Percentiles rank a stretch among this genome's conserved stretches.
Evolutionary conservation across 805 yeast species (phyloP).

Genomic region (Metschnikowia amazonensis): DNA sequence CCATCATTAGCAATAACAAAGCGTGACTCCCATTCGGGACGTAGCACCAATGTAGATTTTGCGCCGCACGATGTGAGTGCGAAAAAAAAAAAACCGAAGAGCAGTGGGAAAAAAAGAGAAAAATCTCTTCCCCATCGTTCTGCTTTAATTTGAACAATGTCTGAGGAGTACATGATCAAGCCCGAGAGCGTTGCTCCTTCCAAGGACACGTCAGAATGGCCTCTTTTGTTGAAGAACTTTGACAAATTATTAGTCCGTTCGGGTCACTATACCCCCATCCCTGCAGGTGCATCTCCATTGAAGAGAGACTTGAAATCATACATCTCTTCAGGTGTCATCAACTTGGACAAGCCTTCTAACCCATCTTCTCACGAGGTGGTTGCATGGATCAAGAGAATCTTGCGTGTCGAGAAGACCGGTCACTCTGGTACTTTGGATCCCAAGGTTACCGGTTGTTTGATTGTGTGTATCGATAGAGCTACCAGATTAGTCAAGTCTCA

Average conservation of each 20-base stretch:
- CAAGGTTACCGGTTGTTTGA: constrained; percentile 96
- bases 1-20: background rate
- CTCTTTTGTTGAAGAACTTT: constrained; percentile 85
- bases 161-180: constrained; percentile 75
- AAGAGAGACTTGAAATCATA: constrained; percentile 90
- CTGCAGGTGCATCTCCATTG: constrained; percentile 90
- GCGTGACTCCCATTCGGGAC: constrained; percentile 6
- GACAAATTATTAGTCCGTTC: constrained; percentile 92
- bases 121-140: constrained; percentile 8
- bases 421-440: constrained; percentile 99
- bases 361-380: constrained; percentile 99
- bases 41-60: constrained; percentile 8
- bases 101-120: constrained; percentile 10
- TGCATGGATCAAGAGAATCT: constrained; percentile 96
- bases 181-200: constrained; percentile 80
- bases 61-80: constrained; percentile 31
- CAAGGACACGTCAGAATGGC: constrained; percentile 92
- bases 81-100: constrained; percentile 15
- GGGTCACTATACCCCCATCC: constrained; percentile 97
- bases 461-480: constrained; percentile 97
- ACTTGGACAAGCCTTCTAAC: constrained; percentile 95
- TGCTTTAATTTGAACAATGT: constrained; percentile 36
- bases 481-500: constrained; percentile 97
- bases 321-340: constrained; percentile 91
- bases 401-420: constrained; percentile 96